phyloP scores from a whole-genome alignment of 176 grass and related monocot genomes.

The Carex scoparia region DNA sequence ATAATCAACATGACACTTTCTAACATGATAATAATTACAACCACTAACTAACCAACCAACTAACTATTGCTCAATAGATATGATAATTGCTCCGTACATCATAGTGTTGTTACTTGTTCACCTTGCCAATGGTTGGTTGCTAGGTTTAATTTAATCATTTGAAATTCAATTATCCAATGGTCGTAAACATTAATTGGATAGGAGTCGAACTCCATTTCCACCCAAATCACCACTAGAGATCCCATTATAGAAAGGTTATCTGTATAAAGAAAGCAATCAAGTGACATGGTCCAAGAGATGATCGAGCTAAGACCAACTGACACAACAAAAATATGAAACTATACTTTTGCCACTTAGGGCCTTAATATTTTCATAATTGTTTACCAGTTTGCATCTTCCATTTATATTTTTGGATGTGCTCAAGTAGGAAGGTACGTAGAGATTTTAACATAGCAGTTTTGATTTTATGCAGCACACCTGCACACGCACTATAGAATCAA shows the following conservation, averaged over 20 bases:
- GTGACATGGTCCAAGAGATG: neutral
- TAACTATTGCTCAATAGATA: neutral
- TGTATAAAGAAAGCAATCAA: neutral
- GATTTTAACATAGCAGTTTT: too few relatives aligned
- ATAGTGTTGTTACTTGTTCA: neutral
- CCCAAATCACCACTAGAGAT: neutral
- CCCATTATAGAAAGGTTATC: neutral
- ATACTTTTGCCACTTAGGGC: too few relatives aligned
- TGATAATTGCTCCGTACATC: conserved; percentile 7
- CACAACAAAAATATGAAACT: neutral
- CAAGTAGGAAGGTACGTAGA: too few relatives aligned
- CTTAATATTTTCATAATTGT: too few relatives aligned
- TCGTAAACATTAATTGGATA: neutral
- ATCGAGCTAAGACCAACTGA: neutral
- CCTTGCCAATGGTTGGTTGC: neutral
- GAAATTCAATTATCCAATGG: neutral
- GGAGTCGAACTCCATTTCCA: neutral
- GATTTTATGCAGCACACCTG: too few relatives aligned
- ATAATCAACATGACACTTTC: neutral
- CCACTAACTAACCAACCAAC: neutral
- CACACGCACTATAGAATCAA: too few relatives aligned
- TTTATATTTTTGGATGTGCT: too few relatives aligned
- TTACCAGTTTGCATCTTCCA: too few relatives aligned
- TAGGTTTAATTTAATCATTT: neutral
- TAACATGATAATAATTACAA: neutral